Evolutionary conservation across 768 basidiomycete genomes (phyloP), one percentile per base, ranked within the genome.

Genomic region (Chalciporus piperatus): DNA sequence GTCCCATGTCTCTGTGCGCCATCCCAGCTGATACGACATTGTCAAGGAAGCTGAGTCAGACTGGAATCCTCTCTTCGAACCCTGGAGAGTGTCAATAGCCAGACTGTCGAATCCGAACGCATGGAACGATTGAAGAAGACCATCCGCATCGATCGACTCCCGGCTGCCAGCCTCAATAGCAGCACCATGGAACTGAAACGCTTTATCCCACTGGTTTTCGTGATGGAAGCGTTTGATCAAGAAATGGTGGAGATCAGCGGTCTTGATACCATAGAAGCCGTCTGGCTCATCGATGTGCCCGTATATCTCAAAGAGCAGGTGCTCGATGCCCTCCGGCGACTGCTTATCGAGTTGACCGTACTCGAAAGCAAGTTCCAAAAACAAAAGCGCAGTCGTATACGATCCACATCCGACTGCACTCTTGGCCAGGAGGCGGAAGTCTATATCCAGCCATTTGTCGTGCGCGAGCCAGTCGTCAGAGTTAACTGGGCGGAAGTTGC

Each of bases 1-100:
- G 68, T 98, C 95, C 97, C 97, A 99, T 1, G 85, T 87, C 54
- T 89, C 91, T 0, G 94, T 96, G 41, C 95, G 79, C 97, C 97
- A 98, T 14, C 89, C 97, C 1, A 98, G 75, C 37, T 83, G 79
- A 67, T 92, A 94, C 30, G 74, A 80, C 74, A 89, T 77, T 40
- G 74, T 72, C 0, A 80, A 70, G 14, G 76, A 64, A 22, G 54
- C 60, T 13, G 55, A 63, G 48, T 54, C 62, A 38, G 59, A 60
- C 25, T 42, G 70, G 55, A 51, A 62, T 39, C 61, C 62, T n/a
- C 71, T 68, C 13, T 72, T 70, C 0, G 71, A 70, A 37, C 64
- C 70, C 39, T 82, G 79, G 13, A 88, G 70, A 6, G 87, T 78
- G 22, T 77, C 74, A 58, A 89, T 80, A 8, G 97, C 96, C n/a